Evolutionary conservation across 345 rosid species (phyloP).

Genomic region (Isatis tinctoria): DNA sequence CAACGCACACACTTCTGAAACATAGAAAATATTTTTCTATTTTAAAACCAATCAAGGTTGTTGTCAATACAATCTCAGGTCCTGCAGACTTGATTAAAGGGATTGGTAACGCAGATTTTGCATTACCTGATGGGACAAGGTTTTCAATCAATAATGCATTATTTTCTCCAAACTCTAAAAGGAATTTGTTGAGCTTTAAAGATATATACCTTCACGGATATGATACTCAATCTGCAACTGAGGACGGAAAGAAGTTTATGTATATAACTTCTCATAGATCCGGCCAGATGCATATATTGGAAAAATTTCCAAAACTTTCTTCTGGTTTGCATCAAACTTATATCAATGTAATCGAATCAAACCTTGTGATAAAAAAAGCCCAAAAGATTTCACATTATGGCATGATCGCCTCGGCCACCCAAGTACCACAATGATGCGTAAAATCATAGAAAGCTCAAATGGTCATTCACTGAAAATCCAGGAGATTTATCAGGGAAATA

Average conservation of each 20-base stretch:
- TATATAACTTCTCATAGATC: background rate
- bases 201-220: background rate
- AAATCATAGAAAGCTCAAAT: too few relatives aligned
- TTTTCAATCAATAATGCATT: background rate
- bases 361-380: too few relatives aligned
- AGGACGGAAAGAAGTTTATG: background rate
- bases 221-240: background rate
- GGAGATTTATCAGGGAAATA: too few relatives aligned
- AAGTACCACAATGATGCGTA: too few relatives aligned
- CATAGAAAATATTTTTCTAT: background rate
- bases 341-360: too few relatives aligned
- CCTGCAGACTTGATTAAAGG: background rate
- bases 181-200: background rate
- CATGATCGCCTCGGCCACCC: too few relatives aligned
- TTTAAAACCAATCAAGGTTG: background rate
- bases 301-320: background rate
- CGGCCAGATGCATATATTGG: fast-evolving
- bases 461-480: too few relatives aligned
- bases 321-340: background rate
- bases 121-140: background rate
- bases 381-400: too few relatives aligned
- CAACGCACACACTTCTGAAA: background rate
- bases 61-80: background rate
- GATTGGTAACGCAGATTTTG: background rate
- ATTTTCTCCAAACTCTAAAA: background rate